Evolutionary conservation across 208 protist genomes (phyloP).

Genomic region (Leishmania martiniquensis): DNA sequence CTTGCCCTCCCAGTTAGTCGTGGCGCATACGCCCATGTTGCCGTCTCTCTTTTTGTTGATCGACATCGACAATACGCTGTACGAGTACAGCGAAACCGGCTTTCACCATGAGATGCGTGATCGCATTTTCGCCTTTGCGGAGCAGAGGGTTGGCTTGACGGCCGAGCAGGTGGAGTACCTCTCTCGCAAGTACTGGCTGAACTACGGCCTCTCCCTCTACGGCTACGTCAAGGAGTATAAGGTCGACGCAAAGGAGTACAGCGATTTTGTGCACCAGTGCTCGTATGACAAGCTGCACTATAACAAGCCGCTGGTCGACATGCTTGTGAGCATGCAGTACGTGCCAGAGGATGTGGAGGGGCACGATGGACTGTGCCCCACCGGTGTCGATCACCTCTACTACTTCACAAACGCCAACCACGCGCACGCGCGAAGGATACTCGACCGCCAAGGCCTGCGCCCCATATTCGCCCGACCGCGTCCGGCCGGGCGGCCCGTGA

Average conservation of each 20-base stretch:
- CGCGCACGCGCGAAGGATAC: conserved; percentile 49
- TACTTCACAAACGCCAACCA: conserved; percentile 78
- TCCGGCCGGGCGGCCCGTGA: conserved; percentile 22
- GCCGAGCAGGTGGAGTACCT: conserved; percentile 38
- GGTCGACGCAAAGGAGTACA: conserved; percentile 62
- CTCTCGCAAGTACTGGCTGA: conserved; percentile 41
- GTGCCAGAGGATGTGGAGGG: background rate
- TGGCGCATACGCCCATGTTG: background rate
- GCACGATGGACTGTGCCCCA: background rate
- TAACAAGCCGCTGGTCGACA: conserved; percentile 43
- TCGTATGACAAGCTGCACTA: conserved; percentile 52
- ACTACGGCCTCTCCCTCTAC: conserved; percentile 69
- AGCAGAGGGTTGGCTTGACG: conserved; percentile 32
- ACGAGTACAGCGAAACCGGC: conserved; percentile 56
- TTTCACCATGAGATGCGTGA: conserved; percentile 60
- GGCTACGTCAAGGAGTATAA: conserved; percentile 61
- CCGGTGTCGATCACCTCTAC: conserved; percentile 54
- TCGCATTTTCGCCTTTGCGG: conserved; percentile 51
- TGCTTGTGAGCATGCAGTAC: conserved; percentile 58
- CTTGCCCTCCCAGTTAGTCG: background rate
- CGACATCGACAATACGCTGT: conserved; percentile 86
- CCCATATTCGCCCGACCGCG: conserved; percentile 44
- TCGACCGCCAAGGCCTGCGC: conserved; percentile 54
- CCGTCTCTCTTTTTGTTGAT: conserved; percentile 58
- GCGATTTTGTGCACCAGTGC: conserved; percentile 72